Base-by-base conservation (phyloP, 2,329 filamentous ascomycete genomes). In the Cordyceps cateniannulata region DNA sequence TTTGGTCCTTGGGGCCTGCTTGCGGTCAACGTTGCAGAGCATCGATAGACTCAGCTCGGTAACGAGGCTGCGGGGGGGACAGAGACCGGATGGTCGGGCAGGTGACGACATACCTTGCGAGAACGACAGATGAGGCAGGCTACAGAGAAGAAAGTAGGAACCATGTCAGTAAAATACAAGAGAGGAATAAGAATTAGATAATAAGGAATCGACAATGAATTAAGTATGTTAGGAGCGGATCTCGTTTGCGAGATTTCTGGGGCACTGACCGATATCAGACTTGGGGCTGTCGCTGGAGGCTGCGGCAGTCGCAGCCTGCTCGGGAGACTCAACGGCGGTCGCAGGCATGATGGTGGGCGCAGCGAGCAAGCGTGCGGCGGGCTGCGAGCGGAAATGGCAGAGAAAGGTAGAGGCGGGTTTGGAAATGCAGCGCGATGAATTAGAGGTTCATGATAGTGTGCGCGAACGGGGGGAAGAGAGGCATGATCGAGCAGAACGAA, bases 51-150 rank as follows among this genome's bases (percentile, higher is more conserved):
- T 35, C 40, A 25, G 44, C 40, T 51, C 20, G 52, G 27, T 7
- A 24, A 27, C 16, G n/a, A 60, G 38, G 40, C 40, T 20, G 58
- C 42, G 24, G 27, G 22, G 47, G 25, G 57, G 24, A 25, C n/a
- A 35, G 27, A 24, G 42, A 51, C 42, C 50, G 50, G 49, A 48
- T 29, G 49, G 58, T 53, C 50, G 50, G 49, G 29, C 12, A 27
- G 27, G 50, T 40, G 45, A 49, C 49, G 27, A 44, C 63, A 54
- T 63, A 64, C 63, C 58, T 64, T 64, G 55, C 63, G 52, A 18
- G 63, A 62, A 22, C 63, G 61, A n/a, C 63, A 64, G 18, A 64
- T 64, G 32, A 64, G 54, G 32, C 63, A 64, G 25, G 61, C 63
- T 64, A 59, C 22, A 49, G 38, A 47, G 27, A 27, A 59, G 29